Evolutionary conservation across 2,329 filamentous ascomycete species (phyloP).

Genomic region (Ceratocystis huliohia): DNA sequence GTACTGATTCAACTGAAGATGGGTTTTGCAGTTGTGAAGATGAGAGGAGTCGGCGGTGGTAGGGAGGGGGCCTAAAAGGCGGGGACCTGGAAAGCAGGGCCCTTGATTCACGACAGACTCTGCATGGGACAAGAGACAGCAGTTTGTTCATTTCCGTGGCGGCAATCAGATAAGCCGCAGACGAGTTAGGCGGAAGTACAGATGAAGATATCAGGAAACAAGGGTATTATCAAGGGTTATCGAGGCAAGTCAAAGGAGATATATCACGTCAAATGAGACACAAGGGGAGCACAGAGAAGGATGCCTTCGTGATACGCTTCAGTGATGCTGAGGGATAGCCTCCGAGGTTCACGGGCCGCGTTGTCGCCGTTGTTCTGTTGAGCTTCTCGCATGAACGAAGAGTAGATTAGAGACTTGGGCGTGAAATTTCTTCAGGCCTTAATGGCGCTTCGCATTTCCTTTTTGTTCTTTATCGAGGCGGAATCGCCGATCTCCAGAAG

Average conservation of each 20-base stretch:
- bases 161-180: background rate
- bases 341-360: no score
- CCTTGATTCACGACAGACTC: constrained; percentile 6
- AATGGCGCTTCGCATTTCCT: background rate
- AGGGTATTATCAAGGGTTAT: no score
- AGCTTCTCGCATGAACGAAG: no score
- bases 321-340: no score
- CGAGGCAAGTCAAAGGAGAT: no score
- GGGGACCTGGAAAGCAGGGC: constrained; percentile 2
- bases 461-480: background rate
- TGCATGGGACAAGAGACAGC: constrained; percentile 3
- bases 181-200: no score
- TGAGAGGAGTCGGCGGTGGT: constrained; percentile 1
- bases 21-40: background rate
- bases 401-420: background rate
- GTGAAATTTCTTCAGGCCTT: background rate
- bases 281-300: no score
- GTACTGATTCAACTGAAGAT: background rate
- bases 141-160: constrained; percentile 13
- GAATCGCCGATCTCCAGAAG: background rate
- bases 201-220: no score
- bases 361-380: no score
- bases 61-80: background rate
- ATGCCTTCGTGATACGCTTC: no score
- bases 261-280: no score